These are phyloP conservation scores for Talaromyces ruber DNA, from an alignment of 495 filamentous ascomycete genomes.

Conservation along the genomic window DNA sequence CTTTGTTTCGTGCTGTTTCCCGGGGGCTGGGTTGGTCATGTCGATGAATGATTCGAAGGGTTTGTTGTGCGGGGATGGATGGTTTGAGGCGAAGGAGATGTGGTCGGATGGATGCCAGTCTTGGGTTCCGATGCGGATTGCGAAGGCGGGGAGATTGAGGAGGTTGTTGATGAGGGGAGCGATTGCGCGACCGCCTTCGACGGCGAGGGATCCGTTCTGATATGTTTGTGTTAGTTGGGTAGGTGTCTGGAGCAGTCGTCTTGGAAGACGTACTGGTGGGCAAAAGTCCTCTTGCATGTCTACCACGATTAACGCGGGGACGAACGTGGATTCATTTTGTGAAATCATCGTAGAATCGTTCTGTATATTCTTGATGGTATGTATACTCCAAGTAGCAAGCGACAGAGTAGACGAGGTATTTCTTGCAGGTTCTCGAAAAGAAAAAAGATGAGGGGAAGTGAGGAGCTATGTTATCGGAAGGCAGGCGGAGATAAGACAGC, in stretches of 20 bases:
- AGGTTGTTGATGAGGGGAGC: conserved; percentile 66
- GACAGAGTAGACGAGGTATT: neutral
- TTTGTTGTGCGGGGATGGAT: conserved; percentile 52
- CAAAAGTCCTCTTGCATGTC: conserved; percentile 98
- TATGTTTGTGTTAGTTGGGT: neutral
- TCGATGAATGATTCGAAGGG: conserved; percentile 56
- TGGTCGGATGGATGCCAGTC: conserved; percentile 84
- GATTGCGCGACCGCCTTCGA: conserved; percentile 61
- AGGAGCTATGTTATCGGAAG: neutral
- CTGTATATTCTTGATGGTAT: neutral
- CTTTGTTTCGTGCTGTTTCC: conserved; percentile 53
- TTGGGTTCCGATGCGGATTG: conserved; percentile 68
- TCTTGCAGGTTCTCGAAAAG: neutral
- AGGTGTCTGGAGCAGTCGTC: neutral
- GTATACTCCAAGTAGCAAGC: neutral
- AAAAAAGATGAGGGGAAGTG: neutral
- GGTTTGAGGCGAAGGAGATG: conserved; percentile 83
- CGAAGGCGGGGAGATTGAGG: conserved; percentile 59
- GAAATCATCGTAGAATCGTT: neutral
- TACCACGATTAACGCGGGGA: conserved; percentile 62
- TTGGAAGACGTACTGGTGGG: conserved; percentile 55
- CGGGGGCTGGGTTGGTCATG: conserved; percentile 55
- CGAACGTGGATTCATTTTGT: conserved; percentile 20
- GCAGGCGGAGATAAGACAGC: neutral
- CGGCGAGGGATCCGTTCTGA: conserved; percentile 75